Evolutionary conservation across 163 green algal genomes (phyloP), one percentile per base, ranked within the genome.

Genomic region (Coccomyxa subellipsoidea): DNA sequence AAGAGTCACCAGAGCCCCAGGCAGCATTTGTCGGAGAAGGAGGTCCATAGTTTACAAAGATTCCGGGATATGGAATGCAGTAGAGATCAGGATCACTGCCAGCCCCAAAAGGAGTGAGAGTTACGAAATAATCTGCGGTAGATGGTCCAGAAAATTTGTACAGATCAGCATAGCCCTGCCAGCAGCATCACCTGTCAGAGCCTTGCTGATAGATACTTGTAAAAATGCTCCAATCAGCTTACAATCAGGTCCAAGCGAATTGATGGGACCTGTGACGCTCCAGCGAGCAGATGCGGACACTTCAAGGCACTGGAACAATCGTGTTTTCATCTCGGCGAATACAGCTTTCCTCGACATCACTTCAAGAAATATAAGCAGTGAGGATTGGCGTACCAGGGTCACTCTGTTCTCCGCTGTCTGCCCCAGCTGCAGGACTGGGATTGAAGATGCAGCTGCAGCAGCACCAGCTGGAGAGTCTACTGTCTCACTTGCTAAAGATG

Each of bases 21-120:
- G 70, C 70, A 47, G 32, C 31, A 38, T 77, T 34, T 7, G 32
- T 27, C 29, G 70, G 70, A 31, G 32, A 47, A 3, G 70, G 70
- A 40, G 70, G 70, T 8, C 70, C 70, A 53, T 47, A 77, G 4
- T 38, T 31, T 3, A 47, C 18, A 34, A 47, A 77, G 2, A 77
- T 25, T 15, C 70, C 34, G 10, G 32, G 32, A 23, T 40, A 38
- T 77, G 70, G 70, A 47, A 38, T 38, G 70, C 70, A 77, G 70
- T 77, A 77, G 10, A 77, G 70, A 40, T 77, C 70, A 31, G 70
- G 32, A 77, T 77, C 34, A 32, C 70, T 40, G 32, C 32, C 31
- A 12, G 4, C 12, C 10, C 70, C 70, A 34, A 31, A 31, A 23
- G 66, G 66, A 23, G 27, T 36, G 2, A 73, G 29, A 36, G 66